A percentile compares a stretch with the other conserved stretches of the same genome.
phyloP scores from a whole-genome alignment of 306 rosid genomes.

The Alnus glutinosa region DNA sequence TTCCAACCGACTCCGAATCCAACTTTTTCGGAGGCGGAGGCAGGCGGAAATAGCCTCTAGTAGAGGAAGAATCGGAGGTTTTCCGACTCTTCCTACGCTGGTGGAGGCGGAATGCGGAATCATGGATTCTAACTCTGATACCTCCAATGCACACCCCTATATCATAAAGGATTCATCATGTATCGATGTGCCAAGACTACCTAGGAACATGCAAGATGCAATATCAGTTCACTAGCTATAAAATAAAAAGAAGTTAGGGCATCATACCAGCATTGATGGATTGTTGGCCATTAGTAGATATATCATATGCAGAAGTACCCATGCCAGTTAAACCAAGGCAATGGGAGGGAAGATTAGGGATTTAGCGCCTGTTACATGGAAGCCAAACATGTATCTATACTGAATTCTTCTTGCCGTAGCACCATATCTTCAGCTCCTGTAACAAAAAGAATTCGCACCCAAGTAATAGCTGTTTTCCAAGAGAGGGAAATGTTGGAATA shows the following conservation, averaged over 20 bases:
- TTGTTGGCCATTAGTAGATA: background rate
- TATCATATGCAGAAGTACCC: background rate
- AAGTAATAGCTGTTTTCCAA: background rate
- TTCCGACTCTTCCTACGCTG: too few species aligned
- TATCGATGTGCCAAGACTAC: background rate
- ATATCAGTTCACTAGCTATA: background rate
- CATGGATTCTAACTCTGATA: too few species aligned
- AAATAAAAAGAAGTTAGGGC: background rate
- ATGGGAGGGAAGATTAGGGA: background rate
- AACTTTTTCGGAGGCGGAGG: too few species aligned
- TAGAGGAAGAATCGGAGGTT: too few species aligned
- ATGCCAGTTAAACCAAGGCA: background rate
- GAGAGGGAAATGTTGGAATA: background rate
- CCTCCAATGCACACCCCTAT: too few species aligned
- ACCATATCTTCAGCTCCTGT: conserved; percentile 7
- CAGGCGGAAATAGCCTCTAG: too few species aligned
- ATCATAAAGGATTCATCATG: background rate
- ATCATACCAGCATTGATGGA: conserved; percentile 3
- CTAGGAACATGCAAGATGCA: background rate
- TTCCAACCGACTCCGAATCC: too few species aligned
- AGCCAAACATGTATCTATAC: background rate
- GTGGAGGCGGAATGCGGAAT: too few species aligned
- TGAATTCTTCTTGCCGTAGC: background rate
- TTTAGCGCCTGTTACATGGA: background rate
- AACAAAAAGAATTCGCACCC: background rate